Percentiles rank a stretch among this genome's conserved stretches.
phyloP scores from a whole-genome alignment of 257 asterid genomes.

The Agastache rugosa region DNA sequence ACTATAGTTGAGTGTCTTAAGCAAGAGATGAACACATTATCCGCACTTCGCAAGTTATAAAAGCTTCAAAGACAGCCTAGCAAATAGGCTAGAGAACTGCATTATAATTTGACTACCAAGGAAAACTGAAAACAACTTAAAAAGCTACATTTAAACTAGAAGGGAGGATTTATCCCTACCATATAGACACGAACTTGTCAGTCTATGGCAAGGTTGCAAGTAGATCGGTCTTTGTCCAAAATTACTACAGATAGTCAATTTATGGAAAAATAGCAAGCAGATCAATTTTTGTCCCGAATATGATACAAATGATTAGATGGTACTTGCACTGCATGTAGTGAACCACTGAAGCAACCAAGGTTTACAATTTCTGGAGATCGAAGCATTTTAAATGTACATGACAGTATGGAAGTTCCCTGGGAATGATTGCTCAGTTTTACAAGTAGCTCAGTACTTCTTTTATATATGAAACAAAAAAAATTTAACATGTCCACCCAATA shows the following conservation, averaged over 20 bases:
- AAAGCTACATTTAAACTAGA: neutral
- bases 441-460: neutral
- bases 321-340: neutral
- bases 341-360: neutral
- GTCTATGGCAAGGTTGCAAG: conserved; percentile 4
- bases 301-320: neutral
- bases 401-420: neutral
- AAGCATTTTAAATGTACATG: neutral
- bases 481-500: neutral
- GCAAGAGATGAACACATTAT: neutral
- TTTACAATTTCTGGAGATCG: neutral
- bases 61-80: neutral
- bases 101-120: neutral
- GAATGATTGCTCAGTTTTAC: neutral
- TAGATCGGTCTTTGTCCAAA: neutral
- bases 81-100: neutral
- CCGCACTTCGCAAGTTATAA: no score
- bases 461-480: neutral
- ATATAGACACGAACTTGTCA: neutral
- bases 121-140: neutral
- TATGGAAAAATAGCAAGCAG: neutral
- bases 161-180: neutral
- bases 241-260: neutral
- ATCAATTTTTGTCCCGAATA: neutral
- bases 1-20: neutral